These are phyloP conservation scores for Fonsecaea pedrosoi DNA, from an alignment of 2,329 filamentous ascomycete species.

Conservation along the genomic window DNA sequence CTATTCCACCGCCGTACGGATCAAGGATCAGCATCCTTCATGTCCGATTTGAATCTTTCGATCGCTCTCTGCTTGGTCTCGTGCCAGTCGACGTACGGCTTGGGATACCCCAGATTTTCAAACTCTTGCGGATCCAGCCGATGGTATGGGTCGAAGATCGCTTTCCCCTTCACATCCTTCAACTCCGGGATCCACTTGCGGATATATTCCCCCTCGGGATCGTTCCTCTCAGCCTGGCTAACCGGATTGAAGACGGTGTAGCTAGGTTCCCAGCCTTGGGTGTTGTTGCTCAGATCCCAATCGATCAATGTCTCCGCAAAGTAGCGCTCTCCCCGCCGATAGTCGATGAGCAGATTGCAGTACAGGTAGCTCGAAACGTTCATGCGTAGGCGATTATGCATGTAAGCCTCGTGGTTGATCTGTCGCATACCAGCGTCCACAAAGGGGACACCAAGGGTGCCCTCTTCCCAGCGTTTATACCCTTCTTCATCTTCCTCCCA, in stretches of 20 bases:
- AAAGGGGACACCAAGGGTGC: conserved; percentile 57
- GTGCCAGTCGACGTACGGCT: conserved; percentile 73
- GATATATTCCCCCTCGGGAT: conserved; percentile 72
- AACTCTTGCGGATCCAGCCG: conserved; percentile 56
- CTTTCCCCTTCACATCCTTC: conserved; percentile 61
- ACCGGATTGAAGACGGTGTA: conserved; percentile 76
- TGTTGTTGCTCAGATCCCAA: conserved; percentile 55
- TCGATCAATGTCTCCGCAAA: conserved; percentile 57
- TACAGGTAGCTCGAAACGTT: conserved; percentile 57
- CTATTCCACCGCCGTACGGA: not conserved
- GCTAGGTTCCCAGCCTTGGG: conserved; percentile 60
- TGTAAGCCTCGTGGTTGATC: conserved; percentile 56
- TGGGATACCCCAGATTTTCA: conserved; percentile 70
- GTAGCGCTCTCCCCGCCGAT: conserved; percentile 58
- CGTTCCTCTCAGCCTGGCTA: conserved; percentile 79
- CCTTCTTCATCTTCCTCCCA: conserved; percentile 60
- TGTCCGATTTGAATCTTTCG: conserved; percentile 67
- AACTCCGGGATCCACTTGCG: conserved; percentile 78
- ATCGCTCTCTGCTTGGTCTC: conserved; percentile 68
- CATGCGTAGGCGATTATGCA: conserved; percentile 62
- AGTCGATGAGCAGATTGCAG: conserved; percentile 59
- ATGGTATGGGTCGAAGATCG: conserved; percentile 56
- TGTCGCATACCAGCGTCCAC: conserved; percentile 61
- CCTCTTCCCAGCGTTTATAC: conserved; percentile 58
- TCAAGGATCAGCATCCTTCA: conserved; percentile 49